Conservation (phyloP, 108 stramenopile genomes). For the Nannochloropsis salina region DNA sequence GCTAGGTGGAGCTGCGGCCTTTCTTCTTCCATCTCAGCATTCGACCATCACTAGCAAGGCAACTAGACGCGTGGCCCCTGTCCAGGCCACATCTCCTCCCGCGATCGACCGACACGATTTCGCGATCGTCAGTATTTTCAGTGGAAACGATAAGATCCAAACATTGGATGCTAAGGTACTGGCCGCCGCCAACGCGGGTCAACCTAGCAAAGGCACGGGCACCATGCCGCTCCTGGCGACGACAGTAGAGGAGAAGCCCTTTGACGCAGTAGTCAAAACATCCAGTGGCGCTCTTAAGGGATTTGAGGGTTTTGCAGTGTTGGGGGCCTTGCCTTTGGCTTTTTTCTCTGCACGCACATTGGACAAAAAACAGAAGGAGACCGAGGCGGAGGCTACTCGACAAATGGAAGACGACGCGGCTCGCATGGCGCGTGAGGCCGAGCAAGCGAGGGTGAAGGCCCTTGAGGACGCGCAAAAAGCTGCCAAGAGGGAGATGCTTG, state of each 20-base stretch:
- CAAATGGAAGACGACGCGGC: background rate
- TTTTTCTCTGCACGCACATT: conserved; percentile 16
- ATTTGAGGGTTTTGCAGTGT: background rate
- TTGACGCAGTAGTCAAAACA: conserved; percentile 10
- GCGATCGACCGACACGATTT: background rate
- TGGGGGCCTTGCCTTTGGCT: conserved; percentile 10
- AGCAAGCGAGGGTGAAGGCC: background rate
- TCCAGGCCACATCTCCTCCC: background rate
- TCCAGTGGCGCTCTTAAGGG: conserved; percentile 1
- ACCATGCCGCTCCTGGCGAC: background rate
- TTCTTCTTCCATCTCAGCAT: background rate
- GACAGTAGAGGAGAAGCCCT: background rate
- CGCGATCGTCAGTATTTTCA: background rate
- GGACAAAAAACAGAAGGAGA: background rate
- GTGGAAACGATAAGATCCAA: background rate
- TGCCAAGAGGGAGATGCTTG: background rate
- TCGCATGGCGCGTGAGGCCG: background rate
- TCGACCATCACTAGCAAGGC: background rate
- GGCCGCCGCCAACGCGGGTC: background rate
- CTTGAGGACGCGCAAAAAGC: conserved; percentile 1
- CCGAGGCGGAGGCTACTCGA: background rate
- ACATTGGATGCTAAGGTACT: background rate
- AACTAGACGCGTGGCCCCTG: background rate
- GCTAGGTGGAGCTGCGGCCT: background rate
- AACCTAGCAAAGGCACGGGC: background rate